Base-by-base conservation (phyloP, 352 stramenopile species). In the Saprolegnia parasitica region DNA sequence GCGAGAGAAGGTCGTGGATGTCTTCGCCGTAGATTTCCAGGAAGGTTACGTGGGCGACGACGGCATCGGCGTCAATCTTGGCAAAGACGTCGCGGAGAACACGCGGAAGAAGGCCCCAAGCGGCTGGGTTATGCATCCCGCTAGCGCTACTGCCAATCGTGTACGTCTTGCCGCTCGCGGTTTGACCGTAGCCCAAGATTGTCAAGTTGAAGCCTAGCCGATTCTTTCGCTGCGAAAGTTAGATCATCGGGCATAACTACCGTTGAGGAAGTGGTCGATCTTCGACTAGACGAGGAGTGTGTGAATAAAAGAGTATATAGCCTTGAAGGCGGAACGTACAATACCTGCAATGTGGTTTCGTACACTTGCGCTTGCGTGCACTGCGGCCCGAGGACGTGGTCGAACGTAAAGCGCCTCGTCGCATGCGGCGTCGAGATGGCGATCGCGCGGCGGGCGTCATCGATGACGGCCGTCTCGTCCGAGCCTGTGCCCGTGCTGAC, bases 1-100 rank as follows among this genome's bases (percentile, higher is more conserved):
- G 9, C 61, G 65, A 26, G 0, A 99, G 76, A 29, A 99, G 73
- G 75, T 99, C 96, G 70, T 96, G 88, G 61, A 99, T 96, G 67
- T 99, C 95, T 78, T 99, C 95, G 23, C 95, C 95, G 54, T 99
- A 99, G 18, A 99, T 98, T 77, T 99, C 97, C 5, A 99, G 79
- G 71, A 93, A 96, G 4, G 87, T 94, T n/a, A 94, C 87, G n/a
- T n/a, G n/a, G 0, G 81, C 87, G 1, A 94, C 74, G 47, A 89
- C 75, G 16, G 56, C 58, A n/a, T 73, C 71, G 58, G 75, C 73
- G 3, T 76, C 77, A 1, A 66, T 67, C 8, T 49, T 40, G 2
- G 64, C 56, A 46, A 96, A 96, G 18, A 94, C 74, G 32, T 96
- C 79, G 40, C 88, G 77, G 15, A 96, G 62, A 68, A 96, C 93